phyloP scores from a whole-genome alignment of 768 basidiomycete genomes.

The Boletus barrowsii region DNA sequence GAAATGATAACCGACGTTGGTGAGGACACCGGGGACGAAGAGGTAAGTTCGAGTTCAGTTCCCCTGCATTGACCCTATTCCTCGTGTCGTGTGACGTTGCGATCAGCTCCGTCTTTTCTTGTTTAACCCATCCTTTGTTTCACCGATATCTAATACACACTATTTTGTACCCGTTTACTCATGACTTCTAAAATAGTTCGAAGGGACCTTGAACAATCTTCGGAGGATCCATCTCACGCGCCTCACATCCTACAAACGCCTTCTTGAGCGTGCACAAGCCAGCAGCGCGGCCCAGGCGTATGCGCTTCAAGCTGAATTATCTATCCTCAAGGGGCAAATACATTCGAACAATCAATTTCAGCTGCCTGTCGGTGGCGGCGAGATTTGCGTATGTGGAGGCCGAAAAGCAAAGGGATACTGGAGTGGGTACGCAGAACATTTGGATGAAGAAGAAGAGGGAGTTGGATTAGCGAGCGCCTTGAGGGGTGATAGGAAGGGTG shows the following conservation, averaged over 20 bases:
- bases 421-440: conserved; percentile 56
- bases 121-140: neutral
- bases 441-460: conserved; percentile 44
- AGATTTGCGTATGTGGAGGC: conserved; percentile 55
- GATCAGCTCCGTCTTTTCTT: neutral
- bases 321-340: conserved; percentile 53
- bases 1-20: conserved; percentile 63
- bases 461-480: conserved; percentile 46
- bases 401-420: conserved; percentile 65
- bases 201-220: conserved; percentile 40
- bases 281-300: conserved; percentile 79
- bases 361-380: conserved; percentile 20
- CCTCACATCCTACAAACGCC: conserved; percentile 70
- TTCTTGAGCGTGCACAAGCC: conserved; percentile 78
- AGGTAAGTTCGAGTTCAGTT: conserved; percentile 38
- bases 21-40: conserved; percentile 70
- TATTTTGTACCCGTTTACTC: conserved; percentile 1
- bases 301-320: conserved; percentile 79
- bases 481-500: conserved; percentile 46
- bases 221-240: conserved; percentile 47
- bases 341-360: conserved; percentile 18
- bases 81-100: neutral
- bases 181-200: conserved; percentile 35
- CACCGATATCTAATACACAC: neutral
- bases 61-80: neutral